Percentiles rank a stretch among this genome's conserved stretches.
Evolutionary conservation across 495 filamentous ascomycete species (phyloP).

Genomic region (Aspergillus haitiensis): DNA sequence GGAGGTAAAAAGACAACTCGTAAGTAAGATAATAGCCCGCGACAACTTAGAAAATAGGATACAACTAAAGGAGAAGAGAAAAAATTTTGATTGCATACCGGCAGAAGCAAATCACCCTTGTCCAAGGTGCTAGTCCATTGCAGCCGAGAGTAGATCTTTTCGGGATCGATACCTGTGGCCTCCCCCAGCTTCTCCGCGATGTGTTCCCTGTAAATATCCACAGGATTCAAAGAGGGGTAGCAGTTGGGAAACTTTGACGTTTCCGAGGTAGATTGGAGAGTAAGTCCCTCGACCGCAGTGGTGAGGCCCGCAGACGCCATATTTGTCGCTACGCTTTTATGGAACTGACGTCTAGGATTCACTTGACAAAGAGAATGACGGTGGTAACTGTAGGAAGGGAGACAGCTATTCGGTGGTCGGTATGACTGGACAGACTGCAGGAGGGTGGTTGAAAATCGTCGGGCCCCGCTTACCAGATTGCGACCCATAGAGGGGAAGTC

Average conservation of each 20-base stretch:
- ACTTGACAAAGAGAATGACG: slow-evolving; percentile 17
- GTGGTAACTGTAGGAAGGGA: slow-evolving; percentile 16
- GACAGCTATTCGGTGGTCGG: slow-evolving; percentile 17
- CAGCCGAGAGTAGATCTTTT: slow-evolving; percentile 74
- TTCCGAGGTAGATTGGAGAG: slow-evolving; percentile 42
- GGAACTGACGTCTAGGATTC: slow-evolving; percentile 21
- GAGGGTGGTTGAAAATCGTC: slow-evolving; percentile 39
- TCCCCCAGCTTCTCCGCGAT: slow-evolving; percentile 71
- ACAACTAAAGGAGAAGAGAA: not conserved
- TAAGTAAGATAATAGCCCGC: too few relatives aligned
- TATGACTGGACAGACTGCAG: slow-evolving; percentile 25
- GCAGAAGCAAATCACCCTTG: slow-evolving; percentile 83
- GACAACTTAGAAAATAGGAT: too few relatives aligned
- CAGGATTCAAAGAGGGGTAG: slow-evolving; percentile 73
- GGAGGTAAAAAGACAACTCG: too few relatives aligned
- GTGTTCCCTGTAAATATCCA: slow-evolving; percentile 85
- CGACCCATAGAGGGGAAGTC: slow-evolving; percentile 46
- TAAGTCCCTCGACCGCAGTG: slow-evolving; percentile 40
- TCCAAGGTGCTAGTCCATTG: slow-evolving; percentile 82
- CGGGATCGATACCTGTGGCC: slow-evolving; percentile 69
- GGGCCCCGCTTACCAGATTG: slow-evolving; percentile 45
- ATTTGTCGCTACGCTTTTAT: slow-evolving; percentile 15
- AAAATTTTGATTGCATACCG: slow-evolving; percentile 45
- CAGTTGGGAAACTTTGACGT: slow-evolving; percentile 45
- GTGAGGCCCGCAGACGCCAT: slow-evolving; percentile 41